Evolutionary conservation across 2,329 filamentous ascomycete genomes (phyloP), one percentile per base, ranked within the genome.

Genomic region (Aureobasidium sp.): DNA sequence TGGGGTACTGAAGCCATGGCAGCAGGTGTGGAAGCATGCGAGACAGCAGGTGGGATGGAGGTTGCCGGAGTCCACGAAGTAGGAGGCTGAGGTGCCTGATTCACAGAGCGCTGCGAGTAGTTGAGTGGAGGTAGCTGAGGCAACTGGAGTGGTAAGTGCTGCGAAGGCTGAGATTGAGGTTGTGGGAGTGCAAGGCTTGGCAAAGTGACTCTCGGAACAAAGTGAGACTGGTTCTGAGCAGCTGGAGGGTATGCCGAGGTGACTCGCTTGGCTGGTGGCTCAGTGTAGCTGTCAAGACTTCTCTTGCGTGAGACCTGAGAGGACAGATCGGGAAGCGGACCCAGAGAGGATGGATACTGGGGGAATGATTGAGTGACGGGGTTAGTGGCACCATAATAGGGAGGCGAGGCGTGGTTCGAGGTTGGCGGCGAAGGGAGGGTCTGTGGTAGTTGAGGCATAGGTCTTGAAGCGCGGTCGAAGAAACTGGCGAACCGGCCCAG

Each of bases 401-500:
- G 77, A 46, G 82, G 79, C 13, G 82, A 83, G 27, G 78, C 73
- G 52, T 82, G 78, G 59, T 78, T 78, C 7, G 78, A 79, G 6
- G 71, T 72, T 50, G 80, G 81, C 63, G 80, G 81, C 44, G 79
- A 84, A 37, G 80, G 81, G 43, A 82, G 74, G 63, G 74, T 76
- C 52, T 74, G 59, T n/a, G 75, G 72, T 20, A 74, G 79, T 12
- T 75, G 73, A 61, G 76, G 71, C 17, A 71, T 69, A 44, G 72
- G 69, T 72, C 64, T 79, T 71, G 43, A 77, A 34, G 90, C 89
- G 63, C 83, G 83, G 67, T 92, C 86, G 76, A 91, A 92, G 76
- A 92, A 97, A 59, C 87, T 85, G 66, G 87, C 87, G 72, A 97
- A 97, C 67, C 87, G 88, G 59, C 88, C 84, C 61, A 97, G 80